Percentiles rank a stretch among this genome's conserved stretches.
Evolutionary conservation across 306 rosid species (phyloP).

Genomic region (Lathyrus oleraceus): DNA sequence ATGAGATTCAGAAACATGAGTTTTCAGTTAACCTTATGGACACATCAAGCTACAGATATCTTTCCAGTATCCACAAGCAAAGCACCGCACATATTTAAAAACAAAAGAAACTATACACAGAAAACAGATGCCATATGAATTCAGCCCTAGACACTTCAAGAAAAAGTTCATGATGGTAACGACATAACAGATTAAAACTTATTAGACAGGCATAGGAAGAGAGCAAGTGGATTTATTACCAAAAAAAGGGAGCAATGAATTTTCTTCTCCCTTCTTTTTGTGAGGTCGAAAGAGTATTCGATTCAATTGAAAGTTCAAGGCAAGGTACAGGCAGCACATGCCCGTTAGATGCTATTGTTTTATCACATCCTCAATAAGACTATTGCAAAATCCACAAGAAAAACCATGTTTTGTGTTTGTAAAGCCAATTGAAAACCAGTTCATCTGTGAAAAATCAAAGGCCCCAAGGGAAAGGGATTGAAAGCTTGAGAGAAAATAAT

Average conservation of each 20-base stretch:
- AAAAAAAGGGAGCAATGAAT: neutral
- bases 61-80: constrained; percentile 24
- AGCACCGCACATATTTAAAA: neutral
- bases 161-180: neutral
- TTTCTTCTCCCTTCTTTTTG: constrained; percentile 1
- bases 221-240: neutral
- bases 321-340: neutral
- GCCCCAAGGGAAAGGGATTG: neutral
- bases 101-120: neutral
- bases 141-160: constrained; percentile 1
- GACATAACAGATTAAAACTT: neutral
- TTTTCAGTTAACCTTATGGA: constrained; percentile 13
- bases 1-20: constrained; percentile 37
- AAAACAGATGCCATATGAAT: constrained; percentile 19
- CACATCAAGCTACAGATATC: neutral
- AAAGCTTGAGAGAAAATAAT: neutral
- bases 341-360: neutral
- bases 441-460: neutral
- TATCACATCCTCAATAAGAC: neutral
- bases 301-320: neutral
- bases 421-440: constrained; percentile 19
- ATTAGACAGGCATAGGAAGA: neutral
- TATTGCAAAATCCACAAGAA: neutral
- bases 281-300: neutral
- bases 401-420: neutral